phyloP scores from a whole-genome alignment of 2,329 filamentous ascomycete genomes.

The Clonostachys sp. region DNA sequence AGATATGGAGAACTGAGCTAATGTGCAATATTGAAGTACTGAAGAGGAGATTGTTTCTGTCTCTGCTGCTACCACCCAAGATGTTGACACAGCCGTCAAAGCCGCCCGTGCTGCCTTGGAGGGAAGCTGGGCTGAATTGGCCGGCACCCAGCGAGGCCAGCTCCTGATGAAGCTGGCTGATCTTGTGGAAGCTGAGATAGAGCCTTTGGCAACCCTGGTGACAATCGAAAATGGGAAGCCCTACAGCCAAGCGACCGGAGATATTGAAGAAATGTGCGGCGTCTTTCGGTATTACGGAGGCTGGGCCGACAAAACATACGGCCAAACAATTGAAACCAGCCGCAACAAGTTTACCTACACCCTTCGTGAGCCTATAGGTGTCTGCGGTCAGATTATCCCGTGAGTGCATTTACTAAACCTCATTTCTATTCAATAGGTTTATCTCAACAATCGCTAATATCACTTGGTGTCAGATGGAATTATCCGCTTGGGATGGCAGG shows the following conservation, averaged over 20 bases:
- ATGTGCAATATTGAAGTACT: conserved; percentile 2
- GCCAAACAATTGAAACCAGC: conserved; percentile 63
- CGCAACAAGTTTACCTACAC: conserved; percentile 64
- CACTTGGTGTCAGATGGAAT: conserved; percentile 63
- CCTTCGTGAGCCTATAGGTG: conserved; percentile 63
- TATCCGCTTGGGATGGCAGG: conserved; percentile 30
- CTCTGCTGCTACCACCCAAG: conserved; percentile 5
- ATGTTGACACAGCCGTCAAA: conserved; percentile 11
- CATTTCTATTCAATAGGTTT: conserved; percentile 79
- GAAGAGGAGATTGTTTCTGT: conserved; percentile 8
- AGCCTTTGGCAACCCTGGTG: conserved; percentile 23
- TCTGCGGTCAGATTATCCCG: conserved; percentile 63
- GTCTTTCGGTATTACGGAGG: conserved; percentile 63
- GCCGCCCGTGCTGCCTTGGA: conserved; percentile 59
- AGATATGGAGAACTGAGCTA: not conserved
- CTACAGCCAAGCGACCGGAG: conserved; percentile 55
- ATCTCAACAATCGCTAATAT: conserved; percentile 75
- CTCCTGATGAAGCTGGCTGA: conserved; percentile 66
- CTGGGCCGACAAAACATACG: conserved; percentile 67
- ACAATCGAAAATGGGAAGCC: conserved; percentile 40
- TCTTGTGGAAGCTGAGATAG: conserved; percentile 58
- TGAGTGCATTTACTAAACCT: conserved; percentile 51
- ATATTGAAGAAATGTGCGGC: conserved; percentile 34
- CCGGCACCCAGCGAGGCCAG: conserved; percentile 58
- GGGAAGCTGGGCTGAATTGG: conserved; percentile 61